These are phyloP conservation scores for Musa itinerans DNA, from an alignment of 176 grass and related monocot species.

Conservation along the genomic window DNA sequence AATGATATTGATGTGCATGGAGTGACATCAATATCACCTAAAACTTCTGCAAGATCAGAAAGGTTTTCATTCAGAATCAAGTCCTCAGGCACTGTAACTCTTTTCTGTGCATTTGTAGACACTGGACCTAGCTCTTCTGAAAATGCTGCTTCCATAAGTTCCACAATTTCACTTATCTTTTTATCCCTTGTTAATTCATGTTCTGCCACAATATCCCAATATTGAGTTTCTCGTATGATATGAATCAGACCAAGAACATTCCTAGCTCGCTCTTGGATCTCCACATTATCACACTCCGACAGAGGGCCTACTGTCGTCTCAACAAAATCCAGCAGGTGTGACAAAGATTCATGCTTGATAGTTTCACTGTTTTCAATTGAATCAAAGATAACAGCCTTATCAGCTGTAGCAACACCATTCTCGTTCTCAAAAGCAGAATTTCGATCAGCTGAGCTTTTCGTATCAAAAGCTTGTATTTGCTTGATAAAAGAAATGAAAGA, in stretches of 20 bases:
- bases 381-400: slow-evolving; percentile 10
- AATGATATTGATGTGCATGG: slow-evolving; percentile 40
- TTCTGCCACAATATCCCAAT: slow-evolving; percentile 23
- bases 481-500: slow-evolving; percentile 47
- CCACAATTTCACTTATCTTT: slow-evolving; percentile 30
- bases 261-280: slow-evolving; percentile 65
- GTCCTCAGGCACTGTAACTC: slow-evolving; percentile 35
- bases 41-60: slow-evolving; percentile 30
- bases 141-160: slow-evolving; percentile 52
- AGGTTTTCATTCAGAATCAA: slow-evolving; percentile 55
- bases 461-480: slow-evolving; percentile 5
- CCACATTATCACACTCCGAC: slow-evolving; percentile 61
- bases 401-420: slow-evolving; percentile 10
- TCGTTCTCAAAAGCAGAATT: slow-evolving; percentile 19
- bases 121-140: slow-evolving; percentile 72
- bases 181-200: slow-evolving; percentile 18
- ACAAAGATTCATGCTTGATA: slow-evolving; percentile 33
- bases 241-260: slow-evolving; percentile 65
- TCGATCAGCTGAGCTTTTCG: slow-evolving; percentile 21
- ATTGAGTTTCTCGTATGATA: slow-evolving; percentile 35
- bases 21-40: slow-evolving; percentile 40
- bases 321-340: slow-evolving; percentile 59
- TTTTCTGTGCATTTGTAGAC: slow-evolving; percentile 66
- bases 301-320: slow-evolving; percentile 53
- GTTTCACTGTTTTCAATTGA: slow-evolving; percentile 24